Evolutionary conservation across 495 filamentous ascomycete genomes (phyloP).

Genomic region (Xylaria grammica): DNA sequence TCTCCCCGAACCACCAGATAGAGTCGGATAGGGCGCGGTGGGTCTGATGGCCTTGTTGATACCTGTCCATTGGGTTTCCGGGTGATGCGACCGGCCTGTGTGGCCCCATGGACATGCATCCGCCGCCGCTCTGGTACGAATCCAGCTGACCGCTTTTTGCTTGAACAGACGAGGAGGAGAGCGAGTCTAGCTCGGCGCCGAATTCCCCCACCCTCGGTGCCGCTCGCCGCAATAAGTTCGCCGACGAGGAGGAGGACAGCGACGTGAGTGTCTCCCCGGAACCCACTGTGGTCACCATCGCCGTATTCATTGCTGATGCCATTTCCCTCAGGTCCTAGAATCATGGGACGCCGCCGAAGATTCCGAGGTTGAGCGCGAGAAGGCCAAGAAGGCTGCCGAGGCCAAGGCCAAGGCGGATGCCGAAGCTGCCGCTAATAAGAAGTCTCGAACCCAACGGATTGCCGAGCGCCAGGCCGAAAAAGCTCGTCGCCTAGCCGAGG

Average conservation of each 20-base stretch:
- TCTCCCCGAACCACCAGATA: slow-evolving; percentile 15
- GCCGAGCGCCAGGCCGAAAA: slow-evolving; percentile 70
- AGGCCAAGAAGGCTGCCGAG: slow-evolving; percentile 83
- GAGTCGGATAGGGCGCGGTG: slow-evolving; percentile 17
- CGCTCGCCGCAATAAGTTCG: slow-evolving; percentile 63
- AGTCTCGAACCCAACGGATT: slow-evolving; percentile 85
- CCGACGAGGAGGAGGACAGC: slow-evolving; percentile 87
- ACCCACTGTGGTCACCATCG: slow-evolving; percentile 3
- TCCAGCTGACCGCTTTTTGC: slow-evolving; percentile 44
- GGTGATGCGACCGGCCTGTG: slow-evolving; percentile 30
- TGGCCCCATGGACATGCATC: slow-evolving; percentile 7
- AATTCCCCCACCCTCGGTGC: slow-evolving; percentile 66
- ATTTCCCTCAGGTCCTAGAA: slow-evolving; percentile 73
- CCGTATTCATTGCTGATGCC: slow-evolving; percentile 8
- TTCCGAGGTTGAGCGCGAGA: slow-evolving; percentile 94
- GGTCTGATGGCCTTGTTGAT: slow-evolving; percentile 23
- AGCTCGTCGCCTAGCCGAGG: slow-evolving; percentile 54
- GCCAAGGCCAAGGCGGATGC: slow-evolving; percentile 88
- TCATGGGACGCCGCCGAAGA: slow-evolving; percentile 98
- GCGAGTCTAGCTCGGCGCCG: slow-evolving; percentile 63
- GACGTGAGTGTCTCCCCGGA: slow-evolving; percentile 65
- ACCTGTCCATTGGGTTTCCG: slow-evolving; percentile 23
- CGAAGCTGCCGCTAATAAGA: slow-evolving; percentile 91
- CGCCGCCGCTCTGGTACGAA: slow-evolving; percentile 6
- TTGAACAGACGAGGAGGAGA: slow-evolving; percentile 67